Conservation (phyloP, 352 stramenopile genomes). For the Globisporangium middletonii region DNA sequence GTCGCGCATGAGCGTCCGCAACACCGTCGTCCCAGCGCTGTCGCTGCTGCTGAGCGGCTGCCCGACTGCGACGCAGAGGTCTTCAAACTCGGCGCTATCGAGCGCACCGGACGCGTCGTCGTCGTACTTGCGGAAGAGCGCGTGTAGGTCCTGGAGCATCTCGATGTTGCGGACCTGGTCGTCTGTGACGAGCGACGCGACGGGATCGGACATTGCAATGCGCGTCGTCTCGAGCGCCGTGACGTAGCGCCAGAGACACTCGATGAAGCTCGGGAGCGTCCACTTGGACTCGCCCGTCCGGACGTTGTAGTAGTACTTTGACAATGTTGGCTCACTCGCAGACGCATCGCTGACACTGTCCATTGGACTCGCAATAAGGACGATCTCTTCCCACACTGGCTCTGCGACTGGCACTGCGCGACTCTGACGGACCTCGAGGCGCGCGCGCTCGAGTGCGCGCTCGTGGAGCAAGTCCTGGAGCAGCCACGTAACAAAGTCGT, state of each 20-base stretch:
- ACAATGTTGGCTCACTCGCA: not conserved
- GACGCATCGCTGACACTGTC: too few relatives aligned
- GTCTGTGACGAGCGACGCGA: constrained; percentile 4
- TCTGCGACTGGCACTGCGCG: constrained; percentile 15
- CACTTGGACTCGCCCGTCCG: constrained; percentile 47
- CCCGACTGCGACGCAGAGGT: constrained; percentile 49
- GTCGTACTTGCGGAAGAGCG: constrained; percentile 51
- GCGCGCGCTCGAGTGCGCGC: constrained; percentile 12
- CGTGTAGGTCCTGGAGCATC: constrained; percentile 36
- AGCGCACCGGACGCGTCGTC: constrained; percentile 47
- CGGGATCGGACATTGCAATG: not conserved
- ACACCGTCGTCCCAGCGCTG: constrained; percentile 1
- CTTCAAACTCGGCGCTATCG: constrained; percentile 45
- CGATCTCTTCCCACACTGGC: constrained; percentile 47
- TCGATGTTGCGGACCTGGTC: constrained; percentile 19
- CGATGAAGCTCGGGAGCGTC: constrained; percentile 34
- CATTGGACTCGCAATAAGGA: not conserved
- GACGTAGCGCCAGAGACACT: constrained; percentile 27
- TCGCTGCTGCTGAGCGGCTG: constrained; percentile 22
- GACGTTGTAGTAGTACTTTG: constrained; percentile 45
- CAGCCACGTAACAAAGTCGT: constrained; percentile 52
- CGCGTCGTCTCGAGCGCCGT: constrained; percentile 17
- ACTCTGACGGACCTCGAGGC: constrained; percentile 6
- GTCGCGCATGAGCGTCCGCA: constrained; percentile 33
- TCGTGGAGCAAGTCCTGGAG: constrained; percentile 30